These are phyloP conservation scores for Dactylonectria estremocensis DNA, from an alignment of 2,329 filamentous ascomycete genomes.

Conservation along the genomic window DNA sequence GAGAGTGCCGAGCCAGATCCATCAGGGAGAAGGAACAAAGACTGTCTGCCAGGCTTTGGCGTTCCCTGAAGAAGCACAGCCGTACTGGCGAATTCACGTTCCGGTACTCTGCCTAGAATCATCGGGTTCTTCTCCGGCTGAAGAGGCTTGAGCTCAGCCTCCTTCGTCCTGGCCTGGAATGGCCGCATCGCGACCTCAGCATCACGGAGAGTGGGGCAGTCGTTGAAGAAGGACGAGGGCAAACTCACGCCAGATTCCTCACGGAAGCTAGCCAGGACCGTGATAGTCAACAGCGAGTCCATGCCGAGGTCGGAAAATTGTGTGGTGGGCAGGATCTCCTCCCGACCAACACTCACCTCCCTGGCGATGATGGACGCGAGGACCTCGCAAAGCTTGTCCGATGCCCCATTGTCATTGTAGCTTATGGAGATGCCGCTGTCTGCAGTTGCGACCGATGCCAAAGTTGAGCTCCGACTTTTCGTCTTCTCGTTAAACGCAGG, in stretches of 20 bases:
- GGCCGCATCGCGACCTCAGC: too few relatives aligned
- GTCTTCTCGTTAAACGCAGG: too few relatives aligned
- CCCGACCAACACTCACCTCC: slow-evolving; percentile 67
- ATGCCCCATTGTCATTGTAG: too few relatives aligned
- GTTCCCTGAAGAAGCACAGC: not conserved
- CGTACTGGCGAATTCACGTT: not conserved
- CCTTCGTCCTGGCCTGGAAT: too few relatives aligned
- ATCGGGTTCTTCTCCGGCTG: not conserved
- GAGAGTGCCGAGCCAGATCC: not conserved
- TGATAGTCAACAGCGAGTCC: slow-evolving; percentile 70
- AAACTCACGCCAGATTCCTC: not conserved
- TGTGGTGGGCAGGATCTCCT: slow-evolving; percentile 70
- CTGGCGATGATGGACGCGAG: slow-evolving; percentile 44
- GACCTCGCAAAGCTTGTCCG: too few relatives aligned
- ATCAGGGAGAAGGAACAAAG: not conserved
- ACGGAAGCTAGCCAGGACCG: not conserved
- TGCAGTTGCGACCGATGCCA: too few relatives aligned
- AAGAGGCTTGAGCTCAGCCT: not conserved
- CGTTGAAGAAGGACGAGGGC: not conserved
- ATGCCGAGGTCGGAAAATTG: slow-evolving; percentile 73
- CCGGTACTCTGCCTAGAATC: not conserved
- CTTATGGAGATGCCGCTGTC: too few relatives aligned
- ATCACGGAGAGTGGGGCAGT: not conserved
- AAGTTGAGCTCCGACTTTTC: too few relatives aligned
- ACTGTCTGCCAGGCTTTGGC: not conserved